Base-by-base conservation (phyloP, 805 yeast genomes). In the Hanseniaspora singularis region DNA sequence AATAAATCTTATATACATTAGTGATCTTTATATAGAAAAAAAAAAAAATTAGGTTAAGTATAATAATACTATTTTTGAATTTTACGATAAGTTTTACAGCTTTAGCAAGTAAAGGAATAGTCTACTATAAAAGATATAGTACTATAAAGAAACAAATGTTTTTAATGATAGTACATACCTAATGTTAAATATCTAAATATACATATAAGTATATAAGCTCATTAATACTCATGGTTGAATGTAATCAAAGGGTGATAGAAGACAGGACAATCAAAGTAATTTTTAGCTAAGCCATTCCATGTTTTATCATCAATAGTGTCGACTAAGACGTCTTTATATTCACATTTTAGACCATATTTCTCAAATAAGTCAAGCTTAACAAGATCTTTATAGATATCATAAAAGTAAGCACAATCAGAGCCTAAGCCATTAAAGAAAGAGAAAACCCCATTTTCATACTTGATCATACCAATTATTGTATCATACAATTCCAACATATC, bases 361-460 rank as follows among this genome's bases (percentile, higher is more conserved):
- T 69, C 67, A 12, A 43, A 18, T 53, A 88, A 68, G 61, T 88
- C 96, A 49, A 84, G 62, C 52, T 79, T 83, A 3, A 84, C 95
- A 49, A 88, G 77, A 55, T 77, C 73, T 60, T 76, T 79, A 67
- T 89, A 88, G 8, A 89, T 96, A 55, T 88, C 88, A 57, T 81
- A 81, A 53, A 81, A 74, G 12, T 81, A 68, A 54, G 76, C 72
- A 54, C 87, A 66, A 53, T 81, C 92, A 14, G 88, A 89, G 20
- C 92, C 92, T 9, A 83, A 69, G 0, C 97, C 97, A 57, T 88
- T 89, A 71, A 88, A 88, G 59, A 87, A 88, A 4, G 95, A 85
- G 52, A 88, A 87, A 1, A 77, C 72, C 8, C 96, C 97, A 28
- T 75, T 73, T 7, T 92, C 84, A 14, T 43, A 43, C 59, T 81